Evolutionary conservation across 2,329 filamentous ascomycete genomes (phyloP), one percentile per base, ranked within the genome.

Genomic region (Cercospora beticola): DNA sequence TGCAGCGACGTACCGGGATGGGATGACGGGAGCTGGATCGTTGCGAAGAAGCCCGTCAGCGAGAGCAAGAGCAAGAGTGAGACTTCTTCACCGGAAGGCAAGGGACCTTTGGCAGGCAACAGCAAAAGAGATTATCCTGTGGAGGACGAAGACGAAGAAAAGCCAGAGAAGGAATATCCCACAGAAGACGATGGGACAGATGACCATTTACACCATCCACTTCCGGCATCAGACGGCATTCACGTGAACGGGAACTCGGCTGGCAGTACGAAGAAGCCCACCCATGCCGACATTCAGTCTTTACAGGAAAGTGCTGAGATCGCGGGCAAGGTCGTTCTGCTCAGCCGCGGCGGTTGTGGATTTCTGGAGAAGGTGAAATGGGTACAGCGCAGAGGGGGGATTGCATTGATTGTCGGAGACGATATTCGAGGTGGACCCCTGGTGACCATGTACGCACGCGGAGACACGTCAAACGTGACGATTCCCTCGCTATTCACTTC

Each of bases 301-400:
- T 84, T 97, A 69, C 93, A 97, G 80, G 93, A 97, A 81, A 89
- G 89, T 64, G 93, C 94, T 23, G 94, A 98, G 78, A 98, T 99
- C 71, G 86, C 90, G 33, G 95, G 95, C 73, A 98, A 97, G 81
- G 88, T 99, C 59, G 95, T 97, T 2, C 83, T 99, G 63, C 84
- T 99, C 66, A 96, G 92, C 79, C 89, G 95, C 65, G 95, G 95
- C 67, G 95, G 94, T 7, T 99, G 95, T 79, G 95, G 95, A 5
- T 99, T 99, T 79, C 81, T 97, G 69, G 94, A 98, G 78, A 99
- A 99, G 81, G 93, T 95, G 71, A 94, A 96, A 83, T 99, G 95
- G 95, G 93, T 92, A 12, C 95, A 99, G 79, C 87, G 93, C 70
- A 88, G 95, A 76, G 95, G 95, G 26, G 95, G 91, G 21, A 86